Evolutionary conservation across 305 asterid genomes (phyloP), one percentile per base, ranked within the genome.

Genomic region (Plantago coronopus): DNA sequence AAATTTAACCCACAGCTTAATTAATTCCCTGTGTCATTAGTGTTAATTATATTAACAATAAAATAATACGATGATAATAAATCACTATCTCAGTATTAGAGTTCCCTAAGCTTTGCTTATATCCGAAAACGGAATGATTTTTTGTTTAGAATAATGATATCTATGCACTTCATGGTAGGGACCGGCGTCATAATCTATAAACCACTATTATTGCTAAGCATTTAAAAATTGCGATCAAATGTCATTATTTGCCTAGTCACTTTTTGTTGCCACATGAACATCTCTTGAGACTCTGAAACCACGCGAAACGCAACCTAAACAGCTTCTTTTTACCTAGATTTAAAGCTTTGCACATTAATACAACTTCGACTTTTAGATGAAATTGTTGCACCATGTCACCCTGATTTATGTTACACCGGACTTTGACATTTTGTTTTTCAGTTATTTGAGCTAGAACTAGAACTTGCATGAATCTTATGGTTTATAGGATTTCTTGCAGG

Each of bases 401-500:
- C n/a, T 19, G 23, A 18, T 19, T 23, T 18, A 19, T 48, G n/a
- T n/a, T n/a, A n/a, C n/a, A n/a, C n/a, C n/a, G n/a, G n/a, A n/a
- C n/a, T n/a, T n/a, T 56, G 25, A 56, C 6, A 3, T 31, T 22
- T 17, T 18, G 17, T 34, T 43, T 13, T 10, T 1, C 18, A 17
- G 0, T 56, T 17, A 29, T 4, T 16, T 50, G 18, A 17, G 22
- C 23, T 31, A 56, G 4, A 11, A 17, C 23, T 31, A 56, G 4
- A 11, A 17, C 8, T 17, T 18, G 29, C 10, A 21, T 14, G 10
- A 55, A 54, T 17, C 37, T 51, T 38, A 48, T 23, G 25, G 44
- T 23, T 27, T 1, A 7, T 31, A 10, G 21, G 57, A 66, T 65
- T 66, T 22, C 45, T 40, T 20, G 43, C 66, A 51, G 70, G 53